phyloP scores from a whole-genome alignment of 2,329 filamentous ascomycete species.

The Colletotrichum tamarilloi region DNA sequence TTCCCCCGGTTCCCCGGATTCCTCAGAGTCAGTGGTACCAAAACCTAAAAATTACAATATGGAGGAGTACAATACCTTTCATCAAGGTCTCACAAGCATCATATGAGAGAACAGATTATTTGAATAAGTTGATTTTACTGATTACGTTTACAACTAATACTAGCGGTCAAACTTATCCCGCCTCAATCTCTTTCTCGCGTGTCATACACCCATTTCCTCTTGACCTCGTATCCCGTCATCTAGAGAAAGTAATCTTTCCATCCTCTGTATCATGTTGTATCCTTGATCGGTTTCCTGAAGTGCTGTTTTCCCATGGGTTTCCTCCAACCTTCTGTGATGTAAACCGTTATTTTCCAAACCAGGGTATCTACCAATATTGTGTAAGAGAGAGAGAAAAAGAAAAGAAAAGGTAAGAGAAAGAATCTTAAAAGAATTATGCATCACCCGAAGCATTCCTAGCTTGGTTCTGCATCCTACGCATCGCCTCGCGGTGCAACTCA shows the following conservation, averaged over 20 bases:
- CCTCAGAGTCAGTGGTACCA: background rate
- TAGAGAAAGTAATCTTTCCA: background rate
- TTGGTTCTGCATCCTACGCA: slow-evolving; percentile 79
- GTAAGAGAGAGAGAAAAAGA: background rate
- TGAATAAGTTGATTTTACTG: background rate
- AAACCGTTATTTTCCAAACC: slow-evolving; percentile 6
- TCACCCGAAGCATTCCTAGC: slow-evolving; percentile 45
- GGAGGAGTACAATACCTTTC: too few species aligned
- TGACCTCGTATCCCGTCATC: background rate
- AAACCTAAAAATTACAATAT: too few species aligned
- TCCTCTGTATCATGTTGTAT: background rate
- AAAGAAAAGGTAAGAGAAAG: background rate
- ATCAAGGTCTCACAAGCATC: too few species aligned
- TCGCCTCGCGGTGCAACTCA: slow-evolving; percentile 80
- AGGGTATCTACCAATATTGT: slow-evolving; percentile 32
- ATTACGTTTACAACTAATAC: slow-evolving; percentile 22
- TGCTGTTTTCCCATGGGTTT: slow-evolving; percentile 8
- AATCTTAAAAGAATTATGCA: background rate
- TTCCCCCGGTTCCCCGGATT: background rate
- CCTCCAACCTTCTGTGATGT: background rate
- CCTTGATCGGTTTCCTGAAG: slow-evolving; percentile 7
- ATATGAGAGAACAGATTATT: background rate
- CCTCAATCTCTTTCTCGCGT: background rate
- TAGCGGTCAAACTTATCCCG: background rate
- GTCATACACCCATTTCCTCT: background rate